These are phyloP conservation scores for Colletotrichum liaoningense DNA, from an alignment of 2,329 filamentous ascomycete species.

Conservation along the genomic window DNA sequence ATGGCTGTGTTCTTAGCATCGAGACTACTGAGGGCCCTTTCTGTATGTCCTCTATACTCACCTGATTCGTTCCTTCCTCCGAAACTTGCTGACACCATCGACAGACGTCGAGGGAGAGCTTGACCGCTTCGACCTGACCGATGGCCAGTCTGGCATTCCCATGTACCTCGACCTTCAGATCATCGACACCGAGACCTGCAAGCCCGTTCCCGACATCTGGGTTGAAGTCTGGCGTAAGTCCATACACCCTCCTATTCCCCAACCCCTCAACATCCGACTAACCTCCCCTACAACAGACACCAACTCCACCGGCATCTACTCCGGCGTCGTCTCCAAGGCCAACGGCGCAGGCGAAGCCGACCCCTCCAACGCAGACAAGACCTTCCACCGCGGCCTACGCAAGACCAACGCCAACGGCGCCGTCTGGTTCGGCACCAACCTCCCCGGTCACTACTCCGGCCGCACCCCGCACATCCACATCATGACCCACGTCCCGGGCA, in stretches of 20 bases:
- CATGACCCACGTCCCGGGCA: constrained; percentile 50
- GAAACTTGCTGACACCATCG: background rate
- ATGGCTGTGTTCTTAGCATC: constrained; percentile 14
- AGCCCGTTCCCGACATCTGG: constrained; percentile 17
- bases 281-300: background rate
- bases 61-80: background rate
- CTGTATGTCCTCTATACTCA: background rate
- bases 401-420: constrained; percentile 36
- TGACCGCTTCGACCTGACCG: constrained; percentile 16
- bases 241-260: background rate
- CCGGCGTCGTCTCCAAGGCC: constrained; percentile 14
- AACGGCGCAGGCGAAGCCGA: constrained; percentile 17
- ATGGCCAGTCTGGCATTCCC: constrained; percentile 13
- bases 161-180: constrained; percentile 31
- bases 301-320: constrained; percentile 31
- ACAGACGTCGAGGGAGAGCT: constrained; percentile 27
- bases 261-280: background rate
- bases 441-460: constrained; percentile 56
- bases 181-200: constrained; percentile 32
- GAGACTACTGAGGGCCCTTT: constrained; percentile 20
- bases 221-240: constrained; percentile 29
- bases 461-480: constrained; percentile 61
- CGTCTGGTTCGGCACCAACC: constrained; percentile 54
- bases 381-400: constrained; percentile 21
- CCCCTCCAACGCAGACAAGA: constrained; percentile 3